A percentile compares a stretch with the other conserved stretches of the same genome.
Evolutionary conservation across 148 eudicot genomes (phyloP).

Genomic region (Nepenthes mirabilis): DNA sequence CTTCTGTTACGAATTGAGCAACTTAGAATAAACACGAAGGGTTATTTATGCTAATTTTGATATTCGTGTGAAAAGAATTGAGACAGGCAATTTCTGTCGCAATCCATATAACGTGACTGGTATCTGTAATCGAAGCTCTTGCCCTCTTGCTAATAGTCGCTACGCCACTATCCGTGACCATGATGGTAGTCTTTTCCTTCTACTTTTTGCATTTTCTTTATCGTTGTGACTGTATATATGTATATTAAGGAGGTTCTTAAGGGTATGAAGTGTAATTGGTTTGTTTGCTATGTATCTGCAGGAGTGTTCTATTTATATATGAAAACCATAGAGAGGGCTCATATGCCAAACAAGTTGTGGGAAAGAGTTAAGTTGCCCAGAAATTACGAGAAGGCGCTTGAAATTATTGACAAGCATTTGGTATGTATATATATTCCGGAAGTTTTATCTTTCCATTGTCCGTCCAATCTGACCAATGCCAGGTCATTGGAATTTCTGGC

Average conservation of each 20-base stretch:
- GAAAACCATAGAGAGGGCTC: slow-evolving; percentile 97
- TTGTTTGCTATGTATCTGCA: slow-evolving; percentile 32
- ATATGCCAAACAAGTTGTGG: slow-evolving; percentile 95
- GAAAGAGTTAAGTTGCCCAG: slow-evolving; percentile 85
- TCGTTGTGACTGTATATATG: not conserved
- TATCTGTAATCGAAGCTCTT: slow-evolving; percentile 92
- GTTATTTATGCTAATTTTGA: slow-evolving; percentile 1
- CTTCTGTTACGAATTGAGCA: too few species aligned
- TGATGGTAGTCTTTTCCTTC: slow-evolving; percentile 35
- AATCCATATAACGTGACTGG: slow-evolving; percentile 94
- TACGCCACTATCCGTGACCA: slow-evolving; percentile 84
- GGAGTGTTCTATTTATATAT: slow-evolving; percentile 87
- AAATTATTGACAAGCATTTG: slow-evolving; percentile 83
- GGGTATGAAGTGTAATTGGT: slow-evolving; percentile 1
- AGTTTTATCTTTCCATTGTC: not conserved
- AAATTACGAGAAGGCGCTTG: slow-evolving; percentile 77
- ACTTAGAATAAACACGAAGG: not conserved
- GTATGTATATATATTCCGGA: slow-evolving; percentile 20
- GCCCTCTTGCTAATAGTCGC: slow-evolving; percentile 95
- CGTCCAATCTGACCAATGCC: too few species aligned
- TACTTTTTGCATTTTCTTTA: not conserved
- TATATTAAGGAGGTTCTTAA: not conserved
- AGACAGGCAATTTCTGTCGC: slow-evolving; percentile 80
- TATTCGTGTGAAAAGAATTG: slow-evolving; percentile 34
- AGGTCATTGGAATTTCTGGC: too few species aligned